phyloP scores from a whole-genome alignment of 176 grass and related monocot species.

The Typha latifolia region DNA sequence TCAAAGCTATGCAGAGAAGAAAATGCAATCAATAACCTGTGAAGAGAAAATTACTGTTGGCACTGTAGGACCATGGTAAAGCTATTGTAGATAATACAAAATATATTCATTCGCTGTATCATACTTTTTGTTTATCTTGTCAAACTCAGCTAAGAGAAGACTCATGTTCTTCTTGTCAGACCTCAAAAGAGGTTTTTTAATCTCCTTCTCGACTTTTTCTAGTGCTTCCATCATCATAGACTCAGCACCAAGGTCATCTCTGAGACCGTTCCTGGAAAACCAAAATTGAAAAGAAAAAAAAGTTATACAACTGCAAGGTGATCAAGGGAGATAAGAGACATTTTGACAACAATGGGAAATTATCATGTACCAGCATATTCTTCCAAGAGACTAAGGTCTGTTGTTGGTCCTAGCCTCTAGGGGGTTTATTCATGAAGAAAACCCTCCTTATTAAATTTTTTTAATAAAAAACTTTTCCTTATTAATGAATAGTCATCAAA shows the following conservation, averaged over 20 bases:
- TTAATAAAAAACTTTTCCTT: no score
- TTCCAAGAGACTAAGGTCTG: not conserved
- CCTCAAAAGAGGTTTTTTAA: slow-evolving; percentile 87
- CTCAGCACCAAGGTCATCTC: slow-evolving; percentile 68
- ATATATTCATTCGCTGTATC: slow-evolving; percentile 12
- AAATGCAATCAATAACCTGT: not conserved
- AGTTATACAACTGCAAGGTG: not conserved
- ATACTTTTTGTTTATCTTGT: slow-evolving; percentile 91
- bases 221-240: slow-evolving; percentile 80
- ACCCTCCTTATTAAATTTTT: no score
- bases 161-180: slow-evolving; percentile 90
- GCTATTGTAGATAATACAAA: not conserved
- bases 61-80: slow-evolving; percentile 13
- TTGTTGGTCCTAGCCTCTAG: no score
- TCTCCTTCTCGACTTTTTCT: slow-evolving; percentile 90
- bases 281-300: slow-evolving; percentile 4
- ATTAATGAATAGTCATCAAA: no score
- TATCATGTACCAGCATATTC: not conserved
- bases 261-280: slow-evolving; percentile 52
- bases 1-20: no score
- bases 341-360: not conserved
- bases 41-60: not conserved
- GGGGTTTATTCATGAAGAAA: no score
- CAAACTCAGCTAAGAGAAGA: slow-evolving; percentile 67
- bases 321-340: not conserved